Conservation (phyloP, 352 stramenopile genomes). For the Pythium monospermum region DNA sequence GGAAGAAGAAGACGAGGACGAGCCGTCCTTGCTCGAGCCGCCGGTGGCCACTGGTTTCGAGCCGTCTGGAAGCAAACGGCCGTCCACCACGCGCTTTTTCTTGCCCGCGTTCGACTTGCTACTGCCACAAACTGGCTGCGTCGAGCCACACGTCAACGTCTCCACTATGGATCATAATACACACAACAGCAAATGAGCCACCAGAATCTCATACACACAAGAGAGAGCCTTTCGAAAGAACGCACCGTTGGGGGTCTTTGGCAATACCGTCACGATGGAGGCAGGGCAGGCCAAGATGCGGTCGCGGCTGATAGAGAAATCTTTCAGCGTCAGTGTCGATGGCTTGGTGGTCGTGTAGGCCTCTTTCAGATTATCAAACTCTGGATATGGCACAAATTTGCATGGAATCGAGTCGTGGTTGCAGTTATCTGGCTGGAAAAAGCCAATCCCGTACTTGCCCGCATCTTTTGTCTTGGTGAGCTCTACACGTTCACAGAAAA, state of each 20-base stretch:
- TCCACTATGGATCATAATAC: slow-evolving; percentile 23
- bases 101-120: slow-evolving; percentile 47
- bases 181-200: slow-evolving; percentile 1
- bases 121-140: slow-evolving; percentile 53
- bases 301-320: slow-evolving; percentile 31
- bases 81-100: slow-evolving; percentile 24
- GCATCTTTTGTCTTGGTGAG: slow-evolving; percentile 30
- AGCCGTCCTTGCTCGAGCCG: too few species aligned
- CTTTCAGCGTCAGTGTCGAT: slow-evolving; percentile 41
- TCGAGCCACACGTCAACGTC: slow-evolving; percentile 36
- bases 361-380: slow-evolving; percentile 66
- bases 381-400: slow-evolving; percentile 60
- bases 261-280: slow-evolving; percentile 24
- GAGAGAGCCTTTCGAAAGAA: not conserved
- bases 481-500: slow-evolving; percentile 8
- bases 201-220: not conserved
- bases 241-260: slow-evolving; percentile 12
- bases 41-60: not conserved
- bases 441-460: slow-evolving; percentile 69
- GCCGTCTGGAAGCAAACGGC: slow-evolving; percentile 2
- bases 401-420: slow-evolving; percentile 54
- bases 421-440: slow-evolving; percentile 64
- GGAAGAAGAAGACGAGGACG: not conserved
- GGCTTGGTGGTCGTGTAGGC: slow-evolving; percentile 64
- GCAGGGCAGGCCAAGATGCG: slow-evolving; percentile 39